Conservation (phyloP, 305 asterid species). For the Fraxinus angustifolia region DNA sequence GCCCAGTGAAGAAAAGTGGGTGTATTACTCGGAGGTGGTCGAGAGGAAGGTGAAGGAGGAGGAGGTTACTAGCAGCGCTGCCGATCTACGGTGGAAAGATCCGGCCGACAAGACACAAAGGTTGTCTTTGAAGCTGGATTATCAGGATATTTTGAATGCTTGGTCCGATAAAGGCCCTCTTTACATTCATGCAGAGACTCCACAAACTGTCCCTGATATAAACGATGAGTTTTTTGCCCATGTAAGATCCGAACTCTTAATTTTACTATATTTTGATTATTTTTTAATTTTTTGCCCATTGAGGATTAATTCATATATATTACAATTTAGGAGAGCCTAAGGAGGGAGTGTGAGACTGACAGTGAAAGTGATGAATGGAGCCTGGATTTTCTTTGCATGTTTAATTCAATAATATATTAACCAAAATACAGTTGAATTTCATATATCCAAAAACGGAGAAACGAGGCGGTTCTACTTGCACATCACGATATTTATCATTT, state of each 20-base stretch:
- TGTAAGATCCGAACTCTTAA: constrained; percentile 36
- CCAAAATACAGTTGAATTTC: too few species aligned
- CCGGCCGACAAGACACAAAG: constrained; percentile 14
- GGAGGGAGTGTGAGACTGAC: neutral
- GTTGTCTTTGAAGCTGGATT: constrained; percentile 66
- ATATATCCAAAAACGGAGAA: too few species aligned
- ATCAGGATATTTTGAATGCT: constrained; percentile 61
- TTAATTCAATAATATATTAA: too few species aligned
- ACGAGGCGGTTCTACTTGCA: too few species aligned
- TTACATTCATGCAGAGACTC: constrained; percentile 40
- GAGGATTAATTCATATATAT: neutral
- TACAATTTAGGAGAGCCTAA: neutral
- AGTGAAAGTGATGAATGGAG: neutral
- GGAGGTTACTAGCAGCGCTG: constrained; percentile 68
- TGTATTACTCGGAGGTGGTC: constrained; percentile 70
- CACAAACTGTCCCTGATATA: constrained; percentile 60
- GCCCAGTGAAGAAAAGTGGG: constrained; percentile 73
- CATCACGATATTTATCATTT: too few species aligned
- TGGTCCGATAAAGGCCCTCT: constrained; percentile 73
- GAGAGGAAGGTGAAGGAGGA: constrained; percentile 62
- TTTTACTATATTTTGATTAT: neutral
- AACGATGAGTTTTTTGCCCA: constrained; percentile 31
- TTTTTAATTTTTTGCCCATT: neutral
- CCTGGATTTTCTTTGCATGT: neutral
- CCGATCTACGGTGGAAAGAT: constrained; percentile 25